Evolutionary conservation across 2,329 filamentous ascomycete genomes (phyloP).

Genomic region (Truncatella angustata): DNA sequence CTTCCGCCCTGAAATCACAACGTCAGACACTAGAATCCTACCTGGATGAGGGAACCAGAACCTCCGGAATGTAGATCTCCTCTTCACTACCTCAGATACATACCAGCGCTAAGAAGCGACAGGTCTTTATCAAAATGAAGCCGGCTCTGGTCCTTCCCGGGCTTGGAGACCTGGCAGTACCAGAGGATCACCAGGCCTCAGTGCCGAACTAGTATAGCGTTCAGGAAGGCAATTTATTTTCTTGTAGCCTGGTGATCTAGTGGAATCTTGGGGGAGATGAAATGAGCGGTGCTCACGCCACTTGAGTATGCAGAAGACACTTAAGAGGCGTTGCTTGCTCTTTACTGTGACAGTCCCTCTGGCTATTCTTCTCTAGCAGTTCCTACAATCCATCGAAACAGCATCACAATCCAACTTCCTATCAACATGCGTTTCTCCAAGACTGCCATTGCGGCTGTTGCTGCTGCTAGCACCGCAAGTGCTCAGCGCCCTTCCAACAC

Average conservation of each 20-base stretch:
- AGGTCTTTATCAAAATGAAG: not conserved
- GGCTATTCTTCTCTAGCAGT: not conserved
- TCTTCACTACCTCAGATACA: too few species aligned
- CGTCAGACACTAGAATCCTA: too few species aligned
- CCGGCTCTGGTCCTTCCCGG: not conserved
- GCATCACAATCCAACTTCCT: not conserved
- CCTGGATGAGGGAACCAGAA: too few species aligned
- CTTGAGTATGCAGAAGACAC: not conserved
- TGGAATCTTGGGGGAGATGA: not conserved
- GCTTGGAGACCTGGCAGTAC: not conserved
- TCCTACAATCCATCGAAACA: not conserved
- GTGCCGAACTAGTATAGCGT: not conserved
- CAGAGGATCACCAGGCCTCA: not conserved
- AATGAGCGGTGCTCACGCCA: not conserved
- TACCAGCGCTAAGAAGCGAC: too few species aligned
- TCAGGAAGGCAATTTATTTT: not conserved
- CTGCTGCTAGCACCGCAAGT: conserved; percentile 21
- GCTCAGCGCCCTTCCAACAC: conserved; percentile 47
- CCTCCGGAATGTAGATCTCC: too few species aligned
- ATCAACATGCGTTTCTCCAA: conserved; percentile 26
- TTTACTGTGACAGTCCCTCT: not conserved
- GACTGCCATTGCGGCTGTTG: conserved; percentile 19
- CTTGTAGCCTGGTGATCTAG: not conserved
- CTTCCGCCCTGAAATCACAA: too few species aligned
- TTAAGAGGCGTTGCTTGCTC: not conserved